Evolutionary conservation across 78 protist genomes (phyloP), one percentile per base, ranked within the genome.

Genomic region (Tieghemostelium lacteum): DNA sequence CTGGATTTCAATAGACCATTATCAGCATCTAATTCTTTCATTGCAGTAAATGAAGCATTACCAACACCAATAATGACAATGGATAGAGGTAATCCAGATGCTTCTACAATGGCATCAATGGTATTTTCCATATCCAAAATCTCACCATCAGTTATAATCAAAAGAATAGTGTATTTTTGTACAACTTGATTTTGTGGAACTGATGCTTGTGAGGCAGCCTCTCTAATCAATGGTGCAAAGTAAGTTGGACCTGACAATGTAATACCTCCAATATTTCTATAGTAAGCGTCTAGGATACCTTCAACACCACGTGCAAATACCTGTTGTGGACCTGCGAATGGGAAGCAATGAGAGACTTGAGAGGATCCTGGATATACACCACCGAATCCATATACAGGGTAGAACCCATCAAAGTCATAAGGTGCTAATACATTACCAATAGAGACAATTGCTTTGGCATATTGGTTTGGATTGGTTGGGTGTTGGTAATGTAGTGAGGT

Each of bases 1-100:
- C 54, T 36, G 24, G 50, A 63, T 16, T 28, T 36, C 10, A 72
- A 54, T 0, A 17, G 73, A 6, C 61, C 70, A 39, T 87, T 93
- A 75, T 96, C 98, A 70, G 93, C 96, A 73, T 96, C 98, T 6
- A 96, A 58, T 22, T 24, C 14, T 2, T 69, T 66, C 98, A 96
- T 96, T 33, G 63, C 85, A 2, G 36, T 24, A 55, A 96, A 96
- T 34, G 72, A 66, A 1, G 78, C 96, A 17, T 50, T 66, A 31
- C 98, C 98, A n/a, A 96, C 95, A 31, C 98, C 98, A n/a, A 96
- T 75, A 58, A 83, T 83, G 37, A 96, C 36, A 64, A 96, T 92
- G 17, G 95, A 87, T 4, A 96, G 6, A 40, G 98, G 96, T 37
- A 71, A 58, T 2, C 70, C 71, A 6, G 96, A 71, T 12, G 85